Evolutionary conservation across 345 rosid species (phyloP).

Genomic region (Trapa incisa): DNA sequence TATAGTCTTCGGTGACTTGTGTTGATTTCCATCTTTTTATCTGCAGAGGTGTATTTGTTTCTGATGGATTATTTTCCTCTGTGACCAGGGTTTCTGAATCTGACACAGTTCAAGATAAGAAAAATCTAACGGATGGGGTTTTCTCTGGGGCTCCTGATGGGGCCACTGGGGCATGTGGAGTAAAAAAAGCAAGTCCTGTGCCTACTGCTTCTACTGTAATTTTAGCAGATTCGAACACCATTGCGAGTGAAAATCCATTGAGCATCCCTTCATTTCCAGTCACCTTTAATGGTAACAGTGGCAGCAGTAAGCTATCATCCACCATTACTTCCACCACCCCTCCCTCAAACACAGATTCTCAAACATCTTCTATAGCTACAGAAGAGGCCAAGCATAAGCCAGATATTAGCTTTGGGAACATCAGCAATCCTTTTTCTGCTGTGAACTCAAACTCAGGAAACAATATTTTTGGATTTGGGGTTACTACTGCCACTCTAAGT

Average conservation of each 20-base stretch:
- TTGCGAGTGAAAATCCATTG: constrained; percentile 17
- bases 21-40: background rate
- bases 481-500: constrained; percentile 25
- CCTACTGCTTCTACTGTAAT: constrained; percentile 17
- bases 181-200: constrained; percentile 17
- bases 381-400: constrained; percentile 33
- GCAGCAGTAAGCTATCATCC: constrained; percentile 5
- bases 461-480: constrained; percentile 35
- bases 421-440: constrained; percentile 24
- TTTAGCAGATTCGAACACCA: background rate
- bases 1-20: background rate
- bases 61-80: constrained; percentile 22
- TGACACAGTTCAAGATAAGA: constrained; percentile 22
- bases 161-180: constrained; percentile 18
- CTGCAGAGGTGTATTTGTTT: constrained; percentile 35
- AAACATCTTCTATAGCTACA: constrained; percentile 16
- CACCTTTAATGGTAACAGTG: constrained; percentile 8
- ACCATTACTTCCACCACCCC: constrained; percentile 9
- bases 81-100: constrained; percentile 25
- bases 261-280: constrained; percentile 13
- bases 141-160: constrained; percentile 14
- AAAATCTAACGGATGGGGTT: constrained; percentile 17
- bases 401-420: constrained; percentile 19
- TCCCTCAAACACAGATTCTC: constrained; percentile 24
- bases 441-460: constrained; percentile 25